phyloP scores from a whole-genome alignment of 208 protist species.

The Acanthamoeba sp. region DNA sequence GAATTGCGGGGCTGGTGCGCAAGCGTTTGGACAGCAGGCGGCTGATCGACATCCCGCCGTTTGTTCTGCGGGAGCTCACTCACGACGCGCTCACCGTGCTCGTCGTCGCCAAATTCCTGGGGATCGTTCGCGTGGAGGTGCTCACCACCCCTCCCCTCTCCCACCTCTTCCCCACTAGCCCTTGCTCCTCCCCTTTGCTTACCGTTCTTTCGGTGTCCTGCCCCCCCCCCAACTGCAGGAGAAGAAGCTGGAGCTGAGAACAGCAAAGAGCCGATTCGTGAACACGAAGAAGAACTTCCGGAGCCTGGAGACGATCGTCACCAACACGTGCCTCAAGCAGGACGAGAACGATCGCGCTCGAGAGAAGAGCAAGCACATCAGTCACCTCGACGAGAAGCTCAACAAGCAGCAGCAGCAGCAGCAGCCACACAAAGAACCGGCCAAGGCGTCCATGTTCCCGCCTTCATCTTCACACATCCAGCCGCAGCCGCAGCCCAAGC shows the following conservation, averaged over 20 bases:
- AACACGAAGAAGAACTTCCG: constrained; percentile 46
- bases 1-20: constrained; percentile 11
- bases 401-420: background rate
- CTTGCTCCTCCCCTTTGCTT: background rate
- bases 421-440: background rate
- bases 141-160: background rate
- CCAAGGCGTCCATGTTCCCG: background rate
- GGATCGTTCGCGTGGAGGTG: constrained; percentile 41
- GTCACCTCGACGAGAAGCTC: constrained; percentile 14
- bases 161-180: background rate
- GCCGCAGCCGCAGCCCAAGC: no score
- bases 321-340: constrained; percentile 53
- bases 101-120: constrained; percentile 62
- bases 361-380: constrained; percentile 19
- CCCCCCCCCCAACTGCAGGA: background rate
- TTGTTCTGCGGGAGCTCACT: constrained; percentile 32
- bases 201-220: no score
- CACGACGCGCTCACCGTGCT: constrained; percentile 39
- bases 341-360: constrained; percentile 4
- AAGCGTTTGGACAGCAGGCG: constrained; percentile 13
- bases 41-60: constrained; percentile 62
- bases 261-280: constrained; percentile 23
- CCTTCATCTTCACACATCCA: background rate
- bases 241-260: constrained; percentile 69
- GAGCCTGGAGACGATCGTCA: constrained; percentile 46